Evolutionary conservation across 1,139 yeast genomes (phyloP), one percentile per base, ranked within the genome.

Genomic region (Yamadazyma membranifaciens): DNA sequence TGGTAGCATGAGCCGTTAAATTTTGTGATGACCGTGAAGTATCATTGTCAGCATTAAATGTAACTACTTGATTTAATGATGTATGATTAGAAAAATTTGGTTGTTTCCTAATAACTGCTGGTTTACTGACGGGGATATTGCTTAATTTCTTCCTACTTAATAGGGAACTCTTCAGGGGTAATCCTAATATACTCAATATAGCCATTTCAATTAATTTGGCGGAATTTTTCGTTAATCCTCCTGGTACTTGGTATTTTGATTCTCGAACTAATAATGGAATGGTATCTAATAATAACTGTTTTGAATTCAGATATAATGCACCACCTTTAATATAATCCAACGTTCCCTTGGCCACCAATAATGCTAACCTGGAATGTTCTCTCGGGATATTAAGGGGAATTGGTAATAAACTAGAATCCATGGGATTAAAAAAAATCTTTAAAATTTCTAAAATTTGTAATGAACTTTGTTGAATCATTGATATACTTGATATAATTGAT

Each of bases 291-390:
- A 84, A 60, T 36, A 83, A 61, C 29, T 65, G 70, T 48, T 81
- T 83, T 57, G 83, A 80, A 38, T 83, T 87, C 55, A 78, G 84
- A 52, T 83, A 80, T 42, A 88, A 62, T 1, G 92, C 83, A 0
- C 96, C 96, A 20, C 92, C 89, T 55, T 87, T 81, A 2, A 88
- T 82, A 56, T 87, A 87, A 49, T 87, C 96, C 43, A 88, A 67
- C 0, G 88, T 79, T 9, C 95, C 91, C 48, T 82, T 82, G 1
- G 95, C 87, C 14, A 87, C 86, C 41, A 87, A 59, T 13, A 87
- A 65, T 0, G 89, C 75, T 46, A 83, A 73, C 36, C 89, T 67
- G 1, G 89, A 80, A 51, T 80, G 79, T 45, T 83, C 79, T 43
- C 94, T 65, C 0, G 89, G 69, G n/a, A 81, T 67, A 53, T 86